phyloP scores from a whole-genome alignment of 2,329 filamentous ascomycete species.

The Dactylellina parvicollis region DNA sequence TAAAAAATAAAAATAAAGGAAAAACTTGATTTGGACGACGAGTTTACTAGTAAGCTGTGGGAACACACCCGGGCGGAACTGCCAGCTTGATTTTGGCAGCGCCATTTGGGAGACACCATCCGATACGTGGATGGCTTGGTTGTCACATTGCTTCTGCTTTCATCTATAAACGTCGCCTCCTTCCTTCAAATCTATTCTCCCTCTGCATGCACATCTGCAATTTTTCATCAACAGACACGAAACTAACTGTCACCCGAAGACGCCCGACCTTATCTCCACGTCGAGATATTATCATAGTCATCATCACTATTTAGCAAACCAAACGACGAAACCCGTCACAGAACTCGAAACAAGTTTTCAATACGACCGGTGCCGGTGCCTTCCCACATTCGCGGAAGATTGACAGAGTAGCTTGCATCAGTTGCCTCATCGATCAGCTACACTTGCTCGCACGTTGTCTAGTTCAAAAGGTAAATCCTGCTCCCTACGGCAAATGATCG shows the following conservation, averaged over 20 bases:
- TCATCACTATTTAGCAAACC: not conserved
- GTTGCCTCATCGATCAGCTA: conserved; percentile 50
- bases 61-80: conserved; percentile 17
- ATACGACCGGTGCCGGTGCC: conserved; percentile 30
- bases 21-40: conserved; percentile 33
- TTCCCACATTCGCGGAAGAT: conserved; percentile 53
- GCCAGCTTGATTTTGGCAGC: conserved; percentile 14
- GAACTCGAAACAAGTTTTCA: conserved; percentile 47
- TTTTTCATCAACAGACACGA: conserved; percentile 19
- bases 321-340: not conserved
- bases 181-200: conserved; percentile 13
- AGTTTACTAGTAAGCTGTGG: conserved; percentile 15
- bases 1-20: too few species aligned
- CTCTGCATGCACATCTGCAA: conserved; percentile 25
- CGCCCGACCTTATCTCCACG: conserved; percentile 14
- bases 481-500: conserved; percentile 44
- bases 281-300: conserved; percentile 5
- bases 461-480: conserved; percentile 50
- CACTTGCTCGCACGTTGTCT: conserved; percentile 28
- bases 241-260: not conserved
- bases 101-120: conserved; percentile 13
- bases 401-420: conserved; percentile 46
- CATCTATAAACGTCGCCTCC: conserved; percentile 48
- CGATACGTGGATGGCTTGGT: conserved; percentile 3
- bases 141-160: conserved; percentile 30